Evolutionary conservation across 2,329 filamentous ascomycete species (phyloP).

Genomic region (Didymellaceae sp.): DNA sequence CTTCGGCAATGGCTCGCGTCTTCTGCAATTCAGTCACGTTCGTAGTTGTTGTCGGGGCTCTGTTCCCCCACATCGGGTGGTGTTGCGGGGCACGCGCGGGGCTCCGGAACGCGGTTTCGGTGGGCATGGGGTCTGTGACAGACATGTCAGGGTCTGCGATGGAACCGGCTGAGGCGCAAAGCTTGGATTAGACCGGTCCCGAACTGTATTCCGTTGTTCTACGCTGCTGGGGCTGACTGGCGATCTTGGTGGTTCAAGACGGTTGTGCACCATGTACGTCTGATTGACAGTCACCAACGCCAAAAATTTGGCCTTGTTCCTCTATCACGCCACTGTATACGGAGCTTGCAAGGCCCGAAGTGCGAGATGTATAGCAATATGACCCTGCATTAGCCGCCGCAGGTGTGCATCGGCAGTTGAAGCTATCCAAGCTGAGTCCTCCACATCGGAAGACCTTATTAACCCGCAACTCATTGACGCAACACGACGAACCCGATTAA

Average conservation of each 20-base stretch:
- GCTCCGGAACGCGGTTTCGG: background rate
- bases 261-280: background rate
- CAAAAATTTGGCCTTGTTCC: too few relatives aligned
- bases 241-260: background rate
- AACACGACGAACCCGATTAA: background rate
- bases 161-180: background rate
- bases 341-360: background rate
- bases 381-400: conserved; percentile 3
- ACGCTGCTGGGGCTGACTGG: too few relatives aligned
- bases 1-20: too few relatives aligned
- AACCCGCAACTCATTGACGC: background rate
- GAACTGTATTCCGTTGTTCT: background rate
- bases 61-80: conserved; percentile 11
- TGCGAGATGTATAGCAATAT: background rate
- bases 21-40: too few relatives aligned
- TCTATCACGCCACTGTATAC: background rate
- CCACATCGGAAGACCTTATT: conserved; percentile 11
- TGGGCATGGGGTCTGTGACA: background rate
- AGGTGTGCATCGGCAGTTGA: conserved; percentile 5
- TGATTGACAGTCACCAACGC: background rate
- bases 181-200: background rate
- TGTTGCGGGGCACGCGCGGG: background rate
- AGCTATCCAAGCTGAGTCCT: background rate
- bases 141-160: background rate
- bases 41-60: background rate